Evolutionary conservation across 2,329 filamentous ascomycete genomes (phyloP), one percentile per base, ranked within the genome.

Genomic region (Ustilaginoidea virens): DNA sequence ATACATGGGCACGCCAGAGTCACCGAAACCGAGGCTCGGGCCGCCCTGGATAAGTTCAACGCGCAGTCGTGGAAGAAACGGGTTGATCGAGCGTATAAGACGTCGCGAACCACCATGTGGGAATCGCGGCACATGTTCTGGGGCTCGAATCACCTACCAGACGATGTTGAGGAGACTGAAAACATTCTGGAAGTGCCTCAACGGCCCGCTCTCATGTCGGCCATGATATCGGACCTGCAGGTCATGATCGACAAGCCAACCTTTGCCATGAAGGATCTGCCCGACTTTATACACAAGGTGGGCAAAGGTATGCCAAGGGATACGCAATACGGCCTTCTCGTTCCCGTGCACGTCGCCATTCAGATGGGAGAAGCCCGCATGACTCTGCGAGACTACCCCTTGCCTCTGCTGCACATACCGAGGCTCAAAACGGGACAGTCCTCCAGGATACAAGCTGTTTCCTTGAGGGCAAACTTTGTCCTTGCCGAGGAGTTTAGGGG

Each of bases 231-330:
- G 35, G 87, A 98, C 47, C 60, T 98, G 18, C 78, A 87, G 37
- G 65, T 98, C 31, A 62, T 74, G 18, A 64, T 98, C 34, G 90
- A 96, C 52, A 94, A 93, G 49, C 90, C 90, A 1, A 87, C 81
- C 0, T 98, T 98, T 47, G 78, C 85, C 0, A 60, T 92, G 34
- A 63, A 71, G 3, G 75, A 93, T 9, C 72, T 87, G 31, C 80
- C 87, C 0, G 69, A 79, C 11, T 98, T 92, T 47, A 60, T 98
- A 16, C 69, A 94, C 46, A 71, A 73, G 27, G 76, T 96, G 33
- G 90, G 90, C n/a, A 98, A 98, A 56, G 90, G 90, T 1, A 92
- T 98, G 73, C 90, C 90, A 1, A 66, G 73, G 36, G 77, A 92
- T 44, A 98, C 85, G 69, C 63, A 87, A 45, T 98, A 96, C 49